phyloP scores from a whole-genome alignment of 805 yeast species.

The Kregervanrija pseudodelftensis region DNA sequence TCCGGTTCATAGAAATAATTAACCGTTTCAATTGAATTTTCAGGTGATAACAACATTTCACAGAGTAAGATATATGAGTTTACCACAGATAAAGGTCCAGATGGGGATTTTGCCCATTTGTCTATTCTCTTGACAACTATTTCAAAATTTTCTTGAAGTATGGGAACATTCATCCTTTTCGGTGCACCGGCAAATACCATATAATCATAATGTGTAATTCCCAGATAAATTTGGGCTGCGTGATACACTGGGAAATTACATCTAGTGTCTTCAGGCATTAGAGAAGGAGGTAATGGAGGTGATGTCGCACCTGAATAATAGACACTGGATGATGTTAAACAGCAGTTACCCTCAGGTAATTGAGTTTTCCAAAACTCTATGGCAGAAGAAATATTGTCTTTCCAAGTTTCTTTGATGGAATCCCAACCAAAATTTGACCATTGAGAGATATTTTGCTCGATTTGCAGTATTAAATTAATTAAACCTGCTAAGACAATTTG shows the following conservation, averaged over 20 bases:
- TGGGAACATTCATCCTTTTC: conserved; percentile 58
- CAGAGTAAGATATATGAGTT: conserved; percentile 50
- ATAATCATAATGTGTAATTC: conserved; percentile 64
- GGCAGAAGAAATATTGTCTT: conserved; percentile 53
- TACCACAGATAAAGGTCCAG: conserved; percentile 43
- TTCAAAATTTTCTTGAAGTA: conserved; percentile 44
- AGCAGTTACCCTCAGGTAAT: conserved; percentile 15
- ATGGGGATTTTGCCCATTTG: conserved; percentile 38
- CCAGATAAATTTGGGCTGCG: conserved; percentile 56
- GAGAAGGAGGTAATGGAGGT: conserved; percentile 6
- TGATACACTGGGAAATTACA: conserved; percentile 62
- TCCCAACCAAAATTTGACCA: conserved; percentile 31
- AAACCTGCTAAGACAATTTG: conserved; percentile 57
- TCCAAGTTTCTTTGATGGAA: conserved; percentile 41
- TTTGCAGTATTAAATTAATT: conserved; percentile 51
- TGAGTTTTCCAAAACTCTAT: conserved; percentile 55
- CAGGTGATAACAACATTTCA: conserved; percentile 42
- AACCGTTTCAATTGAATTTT: conserved; percentile 20
- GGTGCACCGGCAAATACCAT: conserved; percentile 76
- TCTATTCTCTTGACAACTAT: conserved; percentile 38
- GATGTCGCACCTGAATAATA: conserved; percentile 8
- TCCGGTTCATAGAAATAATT: conserved; percentile 29
- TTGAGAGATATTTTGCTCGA: conserved; percentile 51
- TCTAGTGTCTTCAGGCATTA: conserved; percentile 24
- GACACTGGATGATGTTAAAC: conserved; percentile 12